Percentiles rank a stretch among this genome's conserved stretches.
Evolutionary conservation across 805 yeast genomes (phyloP).

Genomic region (Metschnikowia lachancei): DNA sequence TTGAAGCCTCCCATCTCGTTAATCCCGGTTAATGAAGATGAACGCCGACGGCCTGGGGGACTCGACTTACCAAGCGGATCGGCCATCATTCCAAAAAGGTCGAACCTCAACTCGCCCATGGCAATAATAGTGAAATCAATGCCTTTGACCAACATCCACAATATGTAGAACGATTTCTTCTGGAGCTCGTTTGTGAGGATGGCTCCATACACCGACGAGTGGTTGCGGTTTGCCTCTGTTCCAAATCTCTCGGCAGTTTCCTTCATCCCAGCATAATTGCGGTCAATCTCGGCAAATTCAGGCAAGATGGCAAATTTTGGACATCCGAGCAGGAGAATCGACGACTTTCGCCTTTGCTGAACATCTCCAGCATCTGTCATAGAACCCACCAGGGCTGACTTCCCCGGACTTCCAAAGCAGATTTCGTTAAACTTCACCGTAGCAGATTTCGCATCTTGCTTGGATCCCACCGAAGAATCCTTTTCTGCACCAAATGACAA

Average conservation of each 20-base stretch:
- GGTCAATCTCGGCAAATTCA: conserved; percentile 7
- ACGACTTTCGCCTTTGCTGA: conserved; percentile 24
- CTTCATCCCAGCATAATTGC: conserved; percentile 2
- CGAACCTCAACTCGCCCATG: conserved; percentile 37
- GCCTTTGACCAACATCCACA: conserved; percentile 31
- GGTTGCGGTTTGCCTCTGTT: conserved; percentile 12
- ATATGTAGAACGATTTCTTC: conserved; percentile 32
- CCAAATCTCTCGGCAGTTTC: conserved; percentile 13
- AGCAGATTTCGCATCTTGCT: conserved; percentile 13
- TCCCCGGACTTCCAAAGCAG: background rate
- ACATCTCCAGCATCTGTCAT: too few species aligned
- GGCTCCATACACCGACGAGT: conserved; percentile 34
- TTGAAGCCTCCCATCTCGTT: conserved; percentile 42
- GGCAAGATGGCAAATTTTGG: conserved; percentile 38
- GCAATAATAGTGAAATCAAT: conserved; percentile 25
- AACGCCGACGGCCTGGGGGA: conserved; percentile 24
- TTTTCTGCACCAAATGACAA: conserved; percentile 23
- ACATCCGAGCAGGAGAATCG: conserved; percentile 24
- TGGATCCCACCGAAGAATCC: too few species aligned
- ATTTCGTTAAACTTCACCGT: conserved; percentile 15
- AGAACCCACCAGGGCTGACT: background rate
- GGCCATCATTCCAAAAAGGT: conserved; percentile 21
- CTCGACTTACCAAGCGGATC: conserved; percentile 17
- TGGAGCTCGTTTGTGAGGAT: conserved; percentile 39
- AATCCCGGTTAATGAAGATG: conserved; percentile 38